Evolutionary conservation across 2,329 filamentous ascomycete genomes (phyloP), one percentile per base, ranked within the genome.

Genomic region (Colletotrichum tabaci): DNA sequence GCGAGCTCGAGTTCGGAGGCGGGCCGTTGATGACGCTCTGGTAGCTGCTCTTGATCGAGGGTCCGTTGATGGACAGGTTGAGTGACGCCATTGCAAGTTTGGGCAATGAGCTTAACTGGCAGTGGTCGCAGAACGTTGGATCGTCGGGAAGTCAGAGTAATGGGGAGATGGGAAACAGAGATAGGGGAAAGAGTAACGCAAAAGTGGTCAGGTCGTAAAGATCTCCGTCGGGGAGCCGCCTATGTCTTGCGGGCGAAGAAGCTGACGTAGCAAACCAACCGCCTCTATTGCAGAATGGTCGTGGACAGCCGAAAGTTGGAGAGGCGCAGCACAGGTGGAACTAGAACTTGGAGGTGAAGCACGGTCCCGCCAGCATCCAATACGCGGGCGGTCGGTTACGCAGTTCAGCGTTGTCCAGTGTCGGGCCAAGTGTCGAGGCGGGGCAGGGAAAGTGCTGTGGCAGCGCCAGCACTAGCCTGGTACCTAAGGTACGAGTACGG

Each of bases 21-120:
- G 84, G 81, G 72, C 85, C 86, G 76, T 88, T 89, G 77, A 90
- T 82, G 73, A 91, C 88, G 61, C 85, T 86, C 77, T 87, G 85
- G 80, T 91, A 94, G 87, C 92, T 94, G 84, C 92, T 94, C 84
- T 93, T 94, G 77, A 98, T 98, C 72, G 91, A 94, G 74, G 92
- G 91, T 15, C 93, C 93, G 81, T 95, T 94, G 80, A 89, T 90
- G 74, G 93, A 95, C 66, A 94, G 87, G 78, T 95, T 95, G 76
- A 95, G 87, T 71, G 93, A 93, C 73, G 94, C 91, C 94, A 96
- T 96, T 76, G 76, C 82, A 77, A 71, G 72, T 74, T 73, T 72
- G 69, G 66, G 73, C 50, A 68, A 40, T 73, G 76, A 72, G 67
- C 65, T 66, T 75, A 73, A 71, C 73, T 73, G 70, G 66, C 72